phyloP scores from a whole-genome alignment of 768 basidiomycete genomes.

The Clathrus columnatus region DNA sequence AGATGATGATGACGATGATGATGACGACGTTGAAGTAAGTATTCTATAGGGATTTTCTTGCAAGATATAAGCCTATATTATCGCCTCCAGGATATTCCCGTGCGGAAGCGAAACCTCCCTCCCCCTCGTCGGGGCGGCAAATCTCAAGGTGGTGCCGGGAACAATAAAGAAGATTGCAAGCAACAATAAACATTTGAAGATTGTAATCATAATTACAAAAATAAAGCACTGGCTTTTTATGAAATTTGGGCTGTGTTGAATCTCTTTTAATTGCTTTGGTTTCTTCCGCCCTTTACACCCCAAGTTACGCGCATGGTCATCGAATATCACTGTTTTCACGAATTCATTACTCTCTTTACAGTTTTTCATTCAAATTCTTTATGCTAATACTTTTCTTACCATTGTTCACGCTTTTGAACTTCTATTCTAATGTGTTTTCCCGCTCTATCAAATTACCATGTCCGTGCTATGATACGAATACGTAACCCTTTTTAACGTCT shows the following conservation, averaged over 20 bases:
- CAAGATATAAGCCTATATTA: neutral
- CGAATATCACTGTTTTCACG: neutral
- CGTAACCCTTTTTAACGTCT: too few species aligned
- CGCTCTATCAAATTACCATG: too few species aligned
- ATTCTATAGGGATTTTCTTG: slow-evolving; percentile 11
- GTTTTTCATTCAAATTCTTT: neutral
- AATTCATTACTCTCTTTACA: neutral
- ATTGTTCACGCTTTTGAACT: too few species aligned
- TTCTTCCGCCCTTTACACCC: neutral
- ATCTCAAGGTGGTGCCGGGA: slow-evolving; percentile 27
- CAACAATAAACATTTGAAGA: slow-evolving; percentile 52
- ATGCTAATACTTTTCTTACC: neutral
- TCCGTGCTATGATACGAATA: too few species aligned
- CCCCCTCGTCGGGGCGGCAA: slow-evolving; percentile 47
- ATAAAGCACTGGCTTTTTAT: too few species aligned
- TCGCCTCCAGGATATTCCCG: slow-evolving; percentile 37
- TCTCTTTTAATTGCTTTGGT: neutral
- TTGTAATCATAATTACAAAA: neutral
- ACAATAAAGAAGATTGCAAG: slow-evolving; percentile 84
- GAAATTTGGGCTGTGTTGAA: neutral
- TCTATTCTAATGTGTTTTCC: too few species aligned
- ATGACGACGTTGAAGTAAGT: slow-evolving; percentile 48
- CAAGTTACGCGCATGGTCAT: neutral
- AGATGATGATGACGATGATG: slow-evolving; percentile 44
- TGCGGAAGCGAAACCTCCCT: slow-evolving; percentile 42